These are phyloP conservation scores for Mucor saturninus DNA, from an alignment of 371 early-diverging fungal species.

Conservation along the genomic window DNA sequence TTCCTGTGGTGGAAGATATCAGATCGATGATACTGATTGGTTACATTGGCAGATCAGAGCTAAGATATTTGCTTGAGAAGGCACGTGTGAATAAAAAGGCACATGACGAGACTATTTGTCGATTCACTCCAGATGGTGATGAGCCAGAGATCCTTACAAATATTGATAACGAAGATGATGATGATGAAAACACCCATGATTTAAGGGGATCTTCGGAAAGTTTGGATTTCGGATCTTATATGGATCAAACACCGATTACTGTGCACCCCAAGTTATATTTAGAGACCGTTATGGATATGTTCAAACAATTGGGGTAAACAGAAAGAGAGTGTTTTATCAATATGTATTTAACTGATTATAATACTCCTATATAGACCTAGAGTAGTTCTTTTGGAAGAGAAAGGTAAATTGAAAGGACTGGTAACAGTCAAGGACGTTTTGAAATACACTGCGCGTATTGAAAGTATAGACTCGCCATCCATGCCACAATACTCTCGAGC, in stretches of 20 bases:
- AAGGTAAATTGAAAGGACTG: constrained; percentile 72
- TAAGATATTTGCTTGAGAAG: constrained; percentile 71
- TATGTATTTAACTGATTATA: no score
- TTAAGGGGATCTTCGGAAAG: constrained; percentile 52
- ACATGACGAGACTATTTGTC: constrained; percentile 58
- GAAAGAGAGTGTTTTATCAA: background rate
- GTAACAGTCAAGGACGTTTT: constrained; percentile 83
- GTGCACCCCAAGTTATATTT: constrained; percentile 81
- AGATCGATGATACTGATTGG: constrained; percentile 77
- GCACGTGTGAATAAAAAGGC: constrained; percentile 53
- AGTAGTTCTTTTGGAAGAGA: constrained; percentile 71
- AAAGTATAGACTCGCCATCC: constrained; percentile 27
- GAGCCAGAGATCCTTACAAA: constrained; percentile 34
- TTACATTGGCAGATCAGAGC: constrained; percentile 77
- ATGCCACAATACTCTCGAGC: constrained; percentile 10
- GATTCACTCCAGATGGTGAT: constrained; percentile 56
- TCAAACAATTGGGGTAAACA: constrained; percentile 80
- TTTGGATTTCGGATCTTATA: constrained; percentile 75
- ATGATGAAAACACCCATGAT: constrained; percentile 28
- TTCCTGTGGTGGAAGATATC: constrained; percentile 82
- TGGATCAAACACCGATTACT: constrained; percentile 87
- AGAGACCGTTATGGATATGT: constrained; percentile 90
- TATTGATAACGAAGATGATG: constrained; percentile 5
- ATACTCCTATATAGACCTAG: constrained; percentile 48
- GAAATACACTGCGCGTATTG: constrained; percentile 64